Conservation (phyloP, 1,139 yeast genomes). For the Suhomyces bokatorum region DNA sequence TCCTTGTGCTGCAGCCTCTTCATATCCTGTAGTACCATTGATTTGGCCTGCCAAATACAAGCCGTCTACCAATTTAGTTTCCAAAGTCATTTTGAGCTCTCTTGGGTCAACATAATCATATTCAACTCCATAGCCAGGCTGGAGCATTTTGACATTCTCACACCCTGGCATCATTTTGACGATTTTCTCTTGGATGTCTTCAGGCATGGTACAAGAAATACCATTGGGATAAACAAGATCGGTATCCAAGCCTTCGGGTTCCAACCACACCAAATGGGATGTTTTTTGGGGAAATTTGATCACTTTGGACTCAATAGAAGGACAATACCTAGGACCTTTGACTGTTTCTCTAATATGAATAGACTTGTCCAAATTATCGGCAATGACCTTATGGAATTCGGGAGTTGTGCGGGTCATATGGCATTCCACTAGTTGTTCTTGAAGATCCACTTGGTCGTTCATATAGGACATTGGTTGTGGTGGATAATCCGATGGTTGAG, state of each 20-base stretch:
- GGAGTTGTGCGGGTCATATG: slow-evolving; percentile 79
- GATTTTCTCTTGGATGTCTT: slow-evolving; percentile 78
- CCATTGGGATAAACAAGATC: slow-evolving; percentile 94
- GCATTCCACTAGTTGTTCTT: slow-evolving; percentile 63
- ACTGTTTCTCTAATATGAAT: slow-evolving; percentile 93
- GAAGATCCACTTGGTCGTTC: slow-evolving; percentile 64
- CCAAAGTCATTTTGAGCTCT: slow-evolving; percentile 74
- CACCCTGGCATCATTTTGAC: slow-evolving; percentile 83
- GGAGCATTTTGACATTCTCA: slow-evolving; percentile 81
- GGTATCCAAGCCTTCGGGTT: slow-evolving; percentile 90
- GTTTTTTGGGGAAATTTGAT: slow-evolving; percentile 76
- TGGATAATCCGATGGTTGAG: slow-evolving; percentile 79
- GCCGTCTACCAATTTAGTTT: slow-evolving; percentile 78
- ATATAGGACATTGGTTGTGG: slow-evolving; percentile 88
- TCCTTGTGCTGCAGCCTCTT: slow-evolving; percentile 98
- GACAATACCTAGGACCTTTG: slow-evolving; percentile 96
- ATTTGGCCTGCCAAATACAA: slow-evolving; percentile 94
- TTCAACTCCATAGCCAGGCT: slow-evolving; percentile 98
- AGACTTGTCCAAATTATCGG: slow-evolving; percentile 72
- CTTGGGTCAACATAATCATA: slow-evolving; percentile 96
- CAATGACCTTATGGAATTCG: slow-evolving; percentile 67
- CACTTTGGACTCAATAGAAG: slow-evolving; percentile 90
- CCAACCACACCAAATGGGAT: slow-evolving; percentile 87
- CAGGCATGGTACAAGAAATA: slow-evolving; percentile 94
- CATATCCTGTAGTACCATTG: slow-evolving; percentile 98